Percentiles rank a stretch among this genome's conserved stretches.
These are phyloP conservation scores for Aspergillus spinulosporus DNA, from an alignment of 2,329 filamentous ascomycete genomes.

Conservation along the genomic window DNA sequence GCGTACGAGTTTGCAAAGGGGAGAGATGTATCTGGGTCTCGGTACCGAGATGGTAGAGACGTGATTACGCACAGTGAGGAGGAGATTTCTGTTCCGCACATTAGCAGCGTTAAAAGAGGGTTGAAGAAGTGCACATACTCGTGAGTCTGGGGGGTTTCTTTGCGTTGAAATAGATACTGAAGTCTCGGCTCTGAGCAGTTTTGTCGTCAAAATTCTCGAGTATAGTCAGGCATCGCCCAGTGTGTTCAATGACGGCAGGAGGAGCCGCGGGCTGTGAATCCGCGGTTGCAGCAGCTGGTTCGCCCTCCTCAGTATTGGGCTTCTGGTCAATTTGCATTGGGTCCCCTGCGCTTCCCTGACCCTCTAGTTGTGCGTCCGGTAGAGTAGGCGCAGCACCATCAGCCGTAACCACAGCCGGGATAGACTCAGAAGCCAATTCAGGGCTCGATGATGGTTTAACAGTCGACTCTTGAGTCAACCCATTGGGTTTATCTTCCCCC, in stretches of 20 bases:
- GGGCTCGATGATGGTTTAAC: conserved; percentile 10
- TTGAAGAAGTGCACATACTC: conserved; percentile 40
- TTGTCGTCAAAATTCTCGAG: conserved; percentile 60
- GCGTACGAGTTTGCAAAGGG: conserved; percentile 77
- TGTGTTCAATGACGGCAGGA: conserved; percentile 48
- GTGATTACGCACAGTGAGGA: conserved; percentile 75
- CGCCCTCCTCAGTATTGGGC: conserved; percentile 19
- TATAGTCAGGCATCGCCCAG: conserved; percentile 59
- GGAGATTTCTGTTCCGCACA: conserved; percentile 40
- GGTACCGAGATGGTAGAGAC: conserved; percentile 75
- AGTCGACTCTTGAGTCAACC: conserved; percentile 8
- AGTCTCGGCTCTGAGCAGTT: conserved; percentile 55
- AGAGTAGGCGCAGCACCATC: conserved; percentile 5
- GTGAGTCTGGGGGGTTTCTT: conserved; percentile 50
- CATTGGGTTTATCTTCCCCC: conserved; percentile 1
- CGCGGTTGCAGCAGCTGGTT: conserved; percentile 17
- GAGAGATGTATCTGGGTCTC: conserved; percentile 80
- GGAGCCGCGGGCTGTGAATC: conserved; percentile 29
- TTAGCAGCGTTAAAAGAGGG: conserved; percentile 10
- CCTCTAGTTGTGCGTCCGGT: background rate
- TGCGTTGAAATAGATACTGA: conserved; percentile 57
- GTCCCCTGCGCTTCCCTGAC: background rate
- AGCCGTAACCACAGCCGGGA: conserved; percentile 1
- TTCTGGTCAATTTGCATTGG: conserved; percentile 13
- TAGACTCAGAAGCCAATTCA: conserved; percentile 6